A percentile compares a stretch with the other conserved stretches of the same genome.
Evolutionary conservation across 352 stramenopile genomes (phyloP).

Genomic region (Phytophthora melonis): DNA sequence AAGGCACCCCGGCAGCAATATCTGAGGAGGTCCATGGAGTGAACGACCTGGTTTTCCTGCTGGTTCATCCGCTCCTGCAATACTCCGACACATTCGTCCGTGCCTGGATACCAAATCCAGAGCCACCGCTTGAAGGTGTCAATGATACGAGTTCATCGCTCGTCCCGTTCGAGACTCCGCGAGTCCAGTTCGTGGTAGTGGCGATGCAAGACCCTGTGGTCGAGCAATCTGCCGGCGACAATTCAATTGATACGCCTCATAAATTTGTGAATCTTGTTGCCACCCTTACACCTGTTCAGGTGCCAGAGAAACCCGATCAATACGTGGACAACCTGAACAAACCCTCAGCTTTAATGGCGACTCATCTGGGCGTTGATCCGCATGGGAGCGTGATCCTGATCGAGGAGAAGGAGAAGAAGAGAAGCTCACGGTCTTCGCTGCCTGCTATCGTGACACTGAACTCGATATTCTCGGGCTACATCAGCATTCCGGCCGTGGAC

Average conservation of each 20-base stretch:
- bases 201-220: constrained; percentile 15
- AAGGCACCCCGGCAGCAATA: constrained; percentile 48
- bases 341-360: constrained; percentile 25
- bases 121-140: constrained; percentile 18
- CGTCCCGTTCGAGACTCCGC: constrained; percentile 52
- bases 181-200: constrained; percentile 52
- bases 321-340: constrained; percentile 26
- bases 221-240: constrained; percentile 37
- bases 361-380: constrained; percentile 49
- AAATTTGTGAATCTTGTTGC: constrained; percentile 36
- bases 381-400: constrained; percentile 59
- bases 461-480: constrained; percentile 40
- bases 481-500: constrained; percentile 34
- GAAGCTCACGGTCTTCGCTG: constrained; percentile 2
- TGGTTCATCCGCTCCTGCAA: constrained; percentile 52
- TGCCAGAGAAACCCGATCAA: constrained; percentile 18
- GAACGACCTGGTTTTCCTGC: constrained; percentile 42
- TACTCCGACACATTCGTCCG: constrained; percentile 33
- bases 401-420: constrained; percentile 38
- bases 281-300: constrained; percentile 50
- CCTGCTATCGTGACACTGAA: constrained; percentile 50
- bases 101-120: constrained; percentile 35
- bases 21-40: constrained; percentile 50
- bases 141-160: constrained; percentile 2
- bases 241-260: constrained; percentile 19